Conservation (phyloP, 2,329 filamentous ascomycete genomes). For the Epicoccum sorghinum region DNA sequence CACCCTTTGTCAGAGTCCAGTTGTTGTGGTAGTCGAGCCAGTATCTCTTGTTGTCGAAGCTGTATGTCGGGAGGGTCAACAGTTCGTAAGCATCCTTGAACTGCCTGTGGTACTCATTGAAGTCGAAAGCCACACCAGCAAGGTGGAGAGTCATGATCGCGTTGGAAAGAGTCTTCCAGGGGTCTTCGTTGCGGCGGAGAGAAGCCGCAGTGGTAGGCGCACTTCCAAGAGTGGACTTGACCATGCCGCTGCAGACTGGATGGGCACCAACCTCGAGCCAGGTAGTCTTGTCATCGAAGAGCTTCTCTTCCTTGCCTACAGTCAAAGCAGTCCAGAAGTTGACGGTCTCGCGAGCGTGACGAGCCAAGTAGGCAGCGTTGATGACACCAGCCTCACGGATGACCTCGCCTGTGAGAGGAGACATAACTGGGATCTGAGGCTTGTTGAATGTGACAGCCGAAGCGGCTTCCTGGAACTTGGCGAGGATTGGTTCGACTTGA, state of each 20-base stretch:
- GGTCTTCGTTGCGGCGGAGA: constrained; percentile 66
- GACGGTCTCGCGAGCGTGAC: constrained; percentile 71
- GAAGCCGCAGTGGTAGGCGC: constrained; percentile 64
- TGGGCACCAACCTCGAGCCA: constrained; percentile 79
- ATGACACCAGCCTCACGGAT: constrained; percentile 64
- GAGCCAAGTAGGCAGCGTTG: constrained; percentile 66
- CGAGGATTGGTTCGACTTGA: constrained; percentile 68
- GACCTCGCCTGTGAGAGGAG: constrained; percentile 68
- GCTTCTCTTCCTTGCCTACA: constrained; percentile 62
- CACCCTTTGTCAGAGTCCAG: constrained; percentile 73
- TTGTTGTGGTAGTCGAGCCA: constrained; percentile 75
- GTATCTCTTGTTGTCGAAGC: constrained; percentile 74
- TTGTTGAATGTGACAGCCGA: constrained; percentile 61
- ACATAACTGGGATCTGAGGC: constrained; percentile 69
- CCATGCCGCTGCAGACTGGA: constrained; percentile 71
- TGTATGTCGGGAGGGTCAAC: constrained; percentile 70
- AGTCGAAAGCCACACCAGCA: constrained; percentile 68
- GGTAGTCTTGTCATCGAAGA: constrained; percentile 69
- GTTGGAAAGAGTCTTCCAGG: constrained; percentile 67
- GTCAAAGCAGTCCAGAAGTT: constrained; percentile 70
- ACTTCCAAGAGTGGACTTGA: constrained; percentile 67
- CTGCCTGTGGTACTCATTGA: constrained; percentile 71
- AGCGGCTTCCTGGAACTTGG: constrained; percentile 63
- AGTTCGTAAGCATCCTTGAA: constrained; percentile 65
- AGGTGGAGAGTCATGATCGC: constrained; percentile 66